Evolutionary conservation across 2,329 filamentous ascomycete genomes (phyloP).

Genomic region (Diplodia scrobiculata): DNA sequence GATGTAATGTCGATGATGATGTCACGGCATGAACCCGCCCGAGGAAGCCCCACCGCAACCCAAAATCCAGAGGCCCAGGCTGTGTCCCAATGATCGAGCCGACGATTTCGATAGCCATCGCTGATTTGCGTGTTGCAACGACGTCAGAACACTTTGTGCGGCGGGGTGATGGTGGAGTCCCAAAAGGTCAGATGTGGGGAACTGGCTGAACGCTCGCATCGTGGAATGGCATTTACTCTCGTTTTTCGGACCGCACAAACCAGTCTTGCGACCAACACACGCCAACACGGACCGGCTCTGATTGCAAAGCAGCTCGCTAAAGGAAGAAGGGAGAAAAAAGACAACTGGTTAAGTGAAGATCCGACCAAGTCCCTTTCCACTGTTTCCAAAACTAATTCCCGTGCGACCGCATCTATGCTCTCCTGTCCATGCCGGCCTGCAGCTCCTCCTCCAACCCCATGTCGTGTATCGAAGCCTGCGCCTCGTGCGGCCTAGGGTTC

Average conservation of each 20-base stretch:
- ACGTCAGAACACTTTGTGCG: slow-evolving; percentile 8
- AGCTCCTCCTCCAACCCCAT: slow-evolving; percentile 30
- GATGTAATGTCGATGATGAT: slow-evolving; percentile 19
- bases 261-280: slow-evolving; percentile 2
- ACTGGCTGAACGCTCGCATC: slow-evolving; percentile 2
- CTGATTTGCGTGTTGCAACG: background rate
- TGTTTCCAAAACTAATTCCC: slow-evolving; percentile 23
- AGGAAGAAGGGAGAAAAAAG: background rate
- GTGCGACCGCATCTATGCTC: slow-evolving; percentile 21
- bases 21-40: background rate
- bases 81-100: background rate
- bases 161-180: slow-evolving; percentile 15
- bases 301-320: slow-evolving; percentile 20
- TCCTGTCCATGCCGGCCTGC: slow-evolving; percentile 30
- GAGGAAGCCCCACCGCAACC: background rate
- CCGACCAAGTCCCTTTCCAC: slow-evolving; percentile 9
- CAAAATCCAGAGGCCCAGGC: background rate
- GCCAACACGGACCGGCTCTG: slow-evolving; percentile 1
- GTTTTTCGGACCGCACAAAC: slow-evolving; percentile 2
- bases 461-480: slow-evolving; percentile 31
- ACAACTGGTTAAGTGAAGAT: background rate
- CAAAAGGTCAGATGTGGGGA: background rate
- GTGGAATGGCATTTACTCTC: slow-evolving; percentile 13
- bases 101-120: background rate
- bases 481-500: slow-evolving; percentile 64